Evolutionary conservation across 371 early-diverging fungal genomes (phyloP).

Genomic region (Vittaforma corneae): DNA sequence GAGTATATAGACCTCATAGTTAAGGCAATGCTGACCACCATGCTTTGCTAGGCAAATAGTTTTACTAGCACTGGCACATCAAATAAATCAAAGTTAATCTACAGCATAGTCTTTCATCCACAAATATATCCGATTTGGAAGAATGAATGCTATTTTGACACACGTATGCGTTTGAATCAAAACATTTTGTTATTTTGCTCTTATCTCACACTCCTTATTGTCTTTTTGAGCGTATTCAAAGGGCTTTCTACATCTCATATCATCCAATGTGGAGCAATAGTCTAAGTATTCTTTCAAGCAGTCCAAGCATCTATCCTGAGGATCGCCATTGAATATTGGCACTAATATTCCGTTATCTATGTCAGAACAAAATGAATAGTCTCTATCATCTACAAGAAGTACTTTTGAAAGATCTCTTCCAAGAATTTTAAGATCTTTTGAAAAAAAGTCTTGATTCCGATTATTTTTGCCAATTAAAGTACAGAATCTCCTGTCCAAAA

Average conservation of each 20-base stretch:
- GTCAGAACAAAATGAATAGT: constrained; percentile 13
- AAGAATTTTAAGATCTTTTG: constrained; percentile 75
- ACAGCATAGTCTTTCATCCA: too few relatives aligned
- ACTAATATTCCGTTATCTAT: constrained; percentile 9
- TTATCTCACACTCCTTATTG: too few relatives aligned
- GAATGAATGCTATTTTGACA: too few relatives aligned
- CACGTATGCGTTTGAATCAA: too few relatives aligned
- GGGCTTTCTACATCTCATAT: constrained; percentile 4
- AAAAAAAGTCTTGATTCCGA: constrained; percentile 60
- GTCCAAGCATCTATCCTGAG: background rate
- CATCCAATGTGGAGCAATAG: background rate
- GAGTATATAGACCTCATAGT: background rate
- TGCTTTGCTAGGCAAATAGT: too few relatives aligned
- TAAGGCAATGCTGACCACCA: too few relatives aligned
- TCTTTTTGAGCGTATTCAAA: constrained; percentile 9
- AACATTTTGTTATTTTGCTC: too few relatives aligned
- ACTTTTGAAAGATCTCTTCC: constrained; percentile 67
- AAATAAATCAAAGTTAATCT: too few relatives aligned
- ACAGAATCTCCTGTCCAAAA: constrained; percentile 86
- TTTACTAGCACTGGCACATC: too few relatives aligned
- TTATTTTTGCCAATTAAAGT: constrained; percentile 72
- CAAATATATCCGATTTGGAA: too few relatives aligned
- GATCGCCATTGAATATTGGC: background rate
- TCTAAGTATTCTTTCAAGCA: background rate
- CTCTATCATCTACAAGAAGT: constrained; percentile 29